A percentile compares a stretch with the other conserved stretches of the same genome.
phyloP scores from a whole-genome alignment of 2,329 filamentous ascomycete species.

The Cordyceps pruinosa region DNA sequence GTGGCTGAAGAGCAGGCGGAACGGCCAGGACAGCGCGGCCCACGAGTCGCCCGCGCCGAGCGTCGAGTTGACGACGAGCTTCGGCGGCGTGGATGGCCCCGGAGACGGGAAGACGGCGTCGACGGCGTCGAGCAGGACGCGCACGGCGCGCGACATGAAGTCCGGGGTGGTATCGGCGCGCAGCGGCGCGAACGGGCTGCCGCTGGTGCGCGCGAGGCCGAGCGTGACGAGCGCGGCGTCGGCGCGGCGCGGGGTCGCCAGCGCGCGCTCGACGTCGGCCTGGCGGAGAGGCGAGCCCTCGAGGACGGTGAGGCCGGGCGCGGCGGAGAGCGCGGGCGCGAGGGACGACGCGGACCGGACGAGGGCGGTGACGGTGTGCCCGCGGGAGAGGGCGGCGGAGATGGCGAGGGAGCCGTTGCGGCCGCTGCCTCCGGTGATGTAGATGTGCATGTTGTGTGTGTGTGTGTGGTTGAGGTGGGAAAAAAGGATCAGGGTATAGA shows the following conservation, averaged over 20 bases:
- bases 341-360: constrained; percentile 32
- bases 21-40: constrained; percentile 31
- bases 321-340: constrained; percentile 22
- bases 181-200: constrained; percentile 39
- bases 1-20: constrained; percentile 38
- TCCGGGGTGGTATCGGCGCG: constrained; percentile 32
- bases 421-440: constrained; percentile 41
- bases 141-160: constrained; percentile 39
- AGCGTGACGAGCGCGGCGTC: constrained; percentile 43
- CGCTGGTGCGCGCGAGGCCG: constrained; percentile 36
- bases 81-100: constrained; percentile 16
- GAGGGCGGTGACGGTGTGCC: constrained; percentile 39
- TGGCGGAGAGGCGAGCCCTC: constrained; percentile 31
- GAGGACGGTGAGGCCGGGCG: constrained; percentile 30
- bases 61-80: constrained; percentile 43
- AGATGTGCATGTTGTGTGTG: constrained; percentile 34
- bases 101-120: constrained; percentile 19
- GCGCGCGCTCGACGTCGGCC: constrained; percentile 30
- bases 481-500: not conserved
- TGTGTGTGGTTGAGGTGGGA: not conserved
- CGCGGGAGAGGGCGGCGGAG: constrained; percentile 29
- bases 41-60: constrained; percentile 43
- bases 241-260: constrained; percentile 20
- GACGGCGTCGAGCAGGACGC: constrained; percentile 31
- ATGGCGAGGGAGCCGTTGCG: constrained; percentile 39